Percentiles rank a stretch among this genome's conserved stretches.
phyloP scores from a whole-genome alignment of 2,329 filamentous ascomycete species.

The Venturia aucupariae region DNA sequence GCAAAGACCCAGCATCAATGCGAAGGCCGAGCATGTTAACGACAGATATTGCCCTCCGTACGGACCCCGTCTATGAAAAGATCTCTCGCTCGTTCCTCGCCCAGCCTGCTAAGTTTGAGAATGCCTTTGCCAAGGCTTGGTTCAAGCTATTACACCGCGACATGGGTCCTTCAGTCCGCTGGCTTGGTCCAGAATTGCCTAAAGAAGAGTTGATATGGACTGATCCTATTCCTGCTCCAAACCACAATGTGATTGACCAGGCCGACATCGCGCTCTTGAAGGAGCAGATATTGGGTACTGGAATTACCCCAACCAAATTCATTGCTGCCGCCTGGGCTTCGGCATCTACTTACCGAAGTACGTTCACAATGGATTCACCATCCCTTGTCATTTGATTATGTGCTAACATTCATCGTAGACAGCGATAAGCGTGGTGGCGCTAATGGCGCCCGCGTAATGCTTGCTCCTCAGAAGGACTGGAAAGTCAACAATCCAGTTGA shows the following conservation, averaged over 20 bases:
- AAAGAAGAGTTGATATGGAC: constrained; percentile 62
- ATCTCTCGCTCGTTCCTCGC: constrained; percentile 63
- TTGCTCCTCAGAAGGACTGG: constrained; percentile 64
- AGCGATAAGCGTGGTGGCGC: constrained; percentile 75
- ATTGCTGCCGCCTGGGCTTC: not conserved
- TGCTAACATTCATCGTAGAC: constrained; percentile 43
- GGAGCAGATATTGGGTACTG: not conserved
- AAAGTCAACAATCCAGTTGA: constrained; percentile 62
- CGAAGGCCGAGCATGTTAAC: constrained; percentile 67
- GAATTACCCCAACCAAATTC: not conserved
- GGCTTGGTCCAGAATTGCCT: constrained; percentile 66
- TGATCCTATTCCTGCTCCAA: constrained; percentile 55
- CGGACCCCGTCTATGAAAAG: constrained; percentile 65
- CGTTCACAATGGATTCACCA: not conserved
- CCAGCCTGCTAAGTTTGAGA: constrained; percentile 57
- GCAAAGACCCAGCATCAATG: constrained; percentile 54
- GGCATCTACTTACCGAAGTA: not conserved
- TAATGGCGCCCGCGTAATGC: constrained; percentile 68
- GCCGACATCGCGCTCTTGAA: constrained; percentile 45
- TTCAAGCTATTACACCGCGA: constrained; percentile 79
- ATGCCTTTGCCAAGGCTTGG: constrained; percentile 66
- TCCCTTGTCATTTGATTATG: no score
- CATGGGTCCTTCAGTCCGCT: constrained; percentile 61
- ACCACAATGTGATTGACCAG: constrained; percentile 50
- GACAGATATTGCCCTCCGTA: constrained; percentile 63